Base-by-base conservation (phyloP, 176 grass and related monocot species). In the Thinopyrum elongatum region DNA sequence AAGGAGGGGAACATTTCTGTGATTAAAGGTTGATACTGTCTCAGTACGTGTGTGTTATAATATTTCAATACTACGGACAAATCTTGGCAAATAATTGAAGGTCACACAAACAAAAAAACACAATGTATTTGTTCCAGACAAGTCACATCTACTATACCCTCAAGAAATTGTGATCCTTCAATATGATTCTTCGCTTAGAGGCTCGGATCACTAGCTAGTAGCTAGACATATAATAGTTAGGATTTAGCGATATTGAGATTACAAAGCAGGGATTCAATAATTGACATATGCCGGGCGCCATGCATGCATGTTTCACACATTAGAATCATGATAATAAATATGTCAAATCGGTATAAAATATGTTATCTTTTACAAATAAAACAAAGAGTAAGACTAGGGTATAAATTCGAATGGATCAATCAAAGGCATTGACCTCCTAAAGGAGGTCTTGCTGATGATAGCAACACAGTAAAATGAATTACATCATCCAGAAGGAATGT, bases 391-490 rank as follows among this genome's bases (percentile, higher is more conserved):
- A 83, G 34, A 33, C 19, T 46, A 57, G 14, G 2, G 80, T 59
- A 90, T 85, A 82, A 85, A 85, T 84, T 80, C 77, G 10, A 86
- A 44, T 65, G 55, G 33, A 85, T 71, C 39, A 33, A 69, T 67
- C 34, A 88, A 72, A 78, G 30, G 71, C 77, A 77, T 82, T 91
- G 90, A 91, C 86, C 39, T 85, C 19, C 17, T 1, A 77, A 91
- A 77, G 26, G 53, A 77, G 70, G 86, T 91, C 85, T 71, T 16
- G 26, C 26, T 51, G 6, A 1, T 70, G 89, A 85, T 8, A 85
- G 85, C 85, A 69, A 77, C 82, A 61, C 1, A 17, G 84, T 39
- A 10, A 71, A 65, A 85, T 44, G 62, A 63, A 81, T n/a, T 44
- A 87, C 25, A 83, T 8, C 13, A 38, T 3, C 36, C 21, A 49